Conservation (phyloP, 169 alveolate genomes). For the Plasmodium knowlesi region DNA sequence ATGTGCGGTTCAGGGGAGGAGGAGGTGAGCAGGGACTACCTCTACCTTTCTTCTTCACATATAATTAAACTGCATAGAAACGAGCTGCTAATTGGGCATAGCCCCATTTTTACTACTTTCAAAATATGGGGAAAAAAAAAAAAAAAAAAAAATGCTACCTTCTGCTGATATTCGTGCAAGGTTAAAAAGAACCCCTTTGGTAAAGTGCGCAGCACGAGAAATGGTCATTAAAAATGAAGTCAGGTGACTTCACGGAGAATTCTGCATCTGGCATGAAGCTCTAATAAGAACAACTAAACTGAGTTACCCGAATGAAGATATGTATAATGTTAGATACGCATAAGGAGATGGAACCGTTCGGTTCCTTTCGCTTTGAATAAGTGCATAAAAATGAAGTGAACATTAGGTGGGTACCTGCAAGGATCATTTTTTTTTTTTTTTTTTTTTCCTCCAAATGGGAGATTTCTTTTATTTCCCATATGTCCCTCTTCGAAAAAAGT, state of each 20-base stretch:
- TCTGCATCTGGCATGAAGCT: neutral
- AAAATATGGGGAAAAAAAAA: neutral
- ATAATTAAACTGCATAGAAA: neutral
- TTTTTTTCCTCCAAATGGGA: no score
- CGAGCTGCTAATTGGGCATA: neutral
- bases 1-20: neutral
- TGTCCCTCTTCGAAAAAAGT: neutral
- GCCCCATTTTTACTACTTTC: conserved; percentile 1
- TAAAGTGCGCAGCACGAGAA: neutral
- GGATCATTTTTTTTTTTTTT: neutral
- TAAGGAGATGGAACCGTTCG: neutral
- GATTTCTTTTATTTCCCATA: neutral
- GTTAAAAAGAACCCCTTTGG: neutral
- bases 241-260: neutral
- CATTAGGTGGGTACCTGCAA: neutral
- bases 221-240: neutral
- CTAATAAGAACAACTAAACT: neutral
- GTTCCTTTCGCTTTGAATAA: neutral
- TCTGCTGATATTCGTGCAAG: neutral
- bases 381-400: neutral
- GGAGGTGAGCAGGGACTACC: neutral
- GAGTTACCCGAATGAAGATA: neutral
- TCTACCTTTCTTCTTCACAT: neutral
- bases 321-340: neutral
- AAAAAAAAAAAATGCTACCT: neutral